Evolutionary conservation across 176 grass and related monocot genomes (phyloP).

Genomic region (Phragmites australis): DNA sequence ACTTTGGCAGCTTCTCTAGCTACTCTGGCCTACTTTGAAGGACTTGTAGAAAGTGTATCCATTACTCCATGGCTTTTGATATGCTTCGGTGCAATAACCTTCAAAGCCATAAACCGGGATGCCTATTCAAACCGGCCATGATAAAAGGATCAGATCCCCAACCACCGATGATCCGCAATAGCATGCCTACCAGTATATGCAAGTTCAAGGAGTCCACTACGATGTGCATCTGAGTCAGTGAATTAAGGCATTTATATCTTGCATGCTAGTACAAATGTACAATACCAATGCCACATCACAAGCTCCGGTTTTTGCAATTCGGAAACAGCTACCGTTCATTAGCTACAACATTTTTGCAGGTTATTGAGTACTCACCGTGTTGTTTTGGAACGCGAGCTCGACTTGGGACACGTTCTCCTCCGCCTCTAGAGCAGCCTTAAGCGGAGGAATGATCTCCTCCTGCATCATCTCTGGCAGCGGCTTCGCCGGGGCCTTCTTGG

Average conservation of each 20-base stretch:
- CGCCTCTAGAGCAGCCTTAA: conserved; percentile 58
- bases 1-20: background rate
- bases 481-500: conserved; percentile 70
- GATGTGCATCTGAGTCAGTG: background rate
- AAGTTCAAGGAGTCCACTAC: background rate
- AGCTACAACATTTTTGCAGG: background rate
- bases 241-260: background rate
- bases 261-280: background rate
- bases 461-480: conserved; percentile 86
- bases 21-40: too few species aligned
- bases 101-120: background rate
- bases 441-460: conserved; percentile 84
- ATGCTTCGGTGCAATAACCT: background rate
- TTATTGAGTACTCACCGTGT: conserved; percentile 58
- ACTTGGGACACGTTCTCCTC: conserved; percentile 80
- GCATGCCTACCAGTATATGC: background rate
- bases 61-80: too few species aligned
- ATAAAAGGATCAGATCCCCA: background rate
- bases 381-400: conserved; percentile 77
- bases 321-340: background rate
- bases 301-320: background rate
- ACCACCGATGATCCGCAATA: background rate
- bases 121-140: background rate
- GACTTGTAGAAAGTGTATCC: too few species aligned
- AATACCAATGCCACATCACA: background rate